Base-by-base conservation (phyloP, 2,329 filamentous ascomycete species). In the Aureobasidium mangrovei region DNA sequence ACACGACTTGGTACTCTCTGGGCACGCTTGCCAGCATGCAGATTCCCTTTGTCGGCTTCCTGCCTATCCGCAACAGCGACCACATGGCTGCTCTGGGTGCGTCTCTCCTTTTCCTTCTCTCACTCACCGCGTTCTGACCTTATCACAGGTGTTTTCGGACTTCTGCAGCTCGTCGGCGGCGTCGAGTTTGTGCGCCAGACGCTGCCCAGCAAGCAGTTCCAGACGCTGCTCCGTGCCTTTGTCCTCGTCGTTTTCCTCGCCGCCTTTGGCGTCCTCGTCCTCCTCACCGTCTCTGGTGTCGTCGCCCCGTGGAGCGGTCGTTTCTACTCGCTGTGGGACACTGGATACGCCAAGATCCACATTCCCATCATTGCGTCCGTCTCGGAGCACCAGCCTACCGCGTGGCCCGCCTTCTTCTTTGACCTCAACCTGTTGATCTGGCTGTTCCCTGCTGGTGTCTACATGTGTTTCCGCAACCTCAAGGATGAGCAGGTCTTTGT, bases 351-450 rank as follows among this genome's bases (percentile, higher is more conserved):
- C 65, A 98, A 98, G 79, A 94, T 97, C 60, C 93, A 98, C 67
- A 98, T 98, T 67, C 93, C 93, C 58, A 98, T 98, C 68, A 98
- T 98, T 69, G 93, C 93, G 3, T 98, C 93, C n/a, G 93, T 98
- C 44, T 98, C 93, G 1, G 93, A 98, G 74, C 93, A 98, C 75
- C 93, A 98, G 74, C 93, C 93, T 53, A 98, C 93, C 36, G 93
- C 93, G 41, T 98, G 93, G 93, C 93, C 93, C 2, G 89, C 94
- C 12, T 98, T 96, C 79, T 98, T 98, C 77, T 98, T 98, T 71
- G 93, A 98, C 66, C 79, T 98, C 63, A 96, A 95, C 77, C 84
- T 98, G 76, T 80, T 98, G 65, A 95, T 98, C 73, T 98, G 93
- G 93, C 83, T 98, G 51, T 97, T 98, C 82, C 93, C 93, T 3